phyloP scores from a whole-genome alignment of 306 rosid genomes.

The Trifolium subterraneum region DNA sequence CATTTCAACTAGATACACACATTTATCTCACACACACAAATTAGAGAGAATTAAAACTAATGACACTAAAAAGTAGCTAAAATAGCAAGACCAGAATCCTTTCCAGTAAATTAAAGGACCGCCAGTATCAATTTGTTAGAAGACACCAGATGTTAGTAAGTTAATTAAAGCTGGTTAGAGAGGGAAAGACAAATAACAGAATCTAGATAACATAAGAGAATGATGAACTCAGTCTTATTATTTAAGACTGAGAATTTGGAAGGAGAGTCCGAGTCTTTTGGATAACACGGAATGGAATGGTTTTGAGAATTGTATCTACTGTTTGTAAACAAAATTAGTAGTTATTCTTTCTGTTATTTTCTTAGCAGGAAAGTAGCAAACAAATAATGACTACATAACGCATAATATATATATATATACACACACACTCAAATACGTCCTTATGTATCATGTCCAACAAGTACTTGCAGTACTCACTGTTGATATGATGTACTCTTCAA shows the following conservation, averaged over 20 bases:
- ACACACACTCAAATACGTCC: no score
- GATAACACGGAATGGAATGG: background rate
- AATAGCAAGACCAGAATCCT: slow-evolving; percentile 4
- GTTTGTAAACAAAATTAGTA: background rate
- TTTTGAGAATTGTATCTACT: background rate
- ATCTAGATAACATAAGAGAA: background rate
- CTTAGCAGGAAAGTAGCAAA: no score
- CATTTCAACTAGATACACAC: background rate
- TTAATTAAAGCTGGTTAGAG: background rate
- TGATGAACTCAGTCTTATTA: background rate
- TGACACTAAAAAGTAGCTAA: background rate
- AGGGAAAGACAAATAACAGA: background rate
- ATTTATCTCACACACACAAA: no score
- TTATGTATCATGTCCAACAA: no score
- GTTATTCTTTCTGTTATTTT: no score
- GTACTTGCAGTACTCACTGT: no score
- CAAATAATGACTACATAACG: no score
- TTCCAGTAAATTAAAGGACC: background rate
- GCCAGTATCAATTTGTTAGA: background rate
- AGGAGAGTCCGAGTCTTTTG: background rate
- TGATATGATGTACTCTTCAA: no score
- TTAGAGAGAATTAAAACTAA: background rate
- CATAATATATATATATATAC: no score
- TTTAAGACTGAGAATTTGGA: background rate
- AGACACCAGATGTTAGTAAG: background rate